Conservation (phyloP, 1,139 yeast genomes). For the Kodamaea sp. region DNA sequence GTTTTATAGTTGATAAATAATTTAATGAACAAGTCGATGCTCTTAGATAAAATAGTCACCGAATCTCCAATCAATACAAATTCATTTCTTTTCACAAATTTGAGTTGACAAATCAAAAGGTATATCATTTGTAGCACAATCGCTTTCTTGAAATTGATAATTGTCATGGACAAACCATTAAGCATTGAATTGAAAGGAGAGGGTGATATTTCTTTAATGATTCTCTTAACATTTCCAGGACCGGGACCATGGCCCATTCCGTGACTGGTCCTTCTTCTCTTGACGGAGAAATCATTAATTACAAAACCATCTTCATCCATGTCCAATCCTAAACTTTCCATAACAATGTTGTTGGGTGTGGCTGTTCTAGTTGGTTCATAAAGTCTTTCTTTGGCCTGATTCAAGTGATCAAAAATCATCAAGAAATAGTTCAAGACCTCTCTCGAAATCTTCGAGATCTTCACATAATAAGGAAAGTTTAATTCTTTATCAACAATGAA, state of each 20-base stretch:
- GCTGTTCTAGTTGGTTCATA: slow-evolving; percentile 10
- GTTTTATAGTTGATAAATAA: slow-evolving; percentile 43
- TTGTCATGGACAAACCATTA: slow-evolving; percentile 48
- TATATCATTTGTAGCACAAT: slow-evolving; percentile 48
- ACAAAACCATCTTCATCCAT: slow-evolving; percentile 51
- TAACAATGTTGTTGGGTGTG: slow-evolving; percentile 13
- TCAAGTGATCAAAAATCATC: slow-evolving; percentile 36
- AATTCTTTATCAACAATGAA: slow-evolving; percentile 49
- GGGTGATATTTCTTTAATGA: slow-evolving; percentile 31
- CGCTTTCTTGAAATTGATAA: slow-evolving; percentile 47
- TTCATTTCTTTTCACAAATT: slow-evolving; percentile 29
- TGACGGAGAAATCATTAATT: slow-evolving; percentile 47
- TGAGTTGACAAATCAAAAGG: slow-evolving; percentile 42
- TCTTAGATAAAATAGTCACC: slow-evolving; percentile 25
- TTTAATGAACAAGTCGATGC: slow-evolving; percentile 40
- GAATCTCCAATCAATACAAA: slow-evolving; percentile 24
- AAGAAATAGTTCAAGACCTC: slow-evolving; percentile 45
- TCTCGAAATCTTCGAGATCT: slow-evolving; percentile 38
- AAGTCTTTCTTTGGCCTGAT: slow-evolving; percentile 12
- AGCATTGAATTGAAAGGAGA: slow-evolving; percentile 48
- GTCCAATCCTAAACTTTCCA: slow-evolving; percentile 22
- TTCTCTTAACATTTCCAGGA: slow-evolving; percentile 10
- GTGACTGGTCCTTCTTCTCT: slow-evolving; percentile 29
- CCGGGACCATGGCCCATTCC: slow-evolving; percentile 9
- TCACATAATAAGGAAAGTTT: slow-evolving; percentile 36